A percentile compares a stretch with the other conserved stretches of the same genome.
phyloP scores from a whole-genome alignment of 139 green algal genomes.

The Dunaliella primolecta region DNA sequence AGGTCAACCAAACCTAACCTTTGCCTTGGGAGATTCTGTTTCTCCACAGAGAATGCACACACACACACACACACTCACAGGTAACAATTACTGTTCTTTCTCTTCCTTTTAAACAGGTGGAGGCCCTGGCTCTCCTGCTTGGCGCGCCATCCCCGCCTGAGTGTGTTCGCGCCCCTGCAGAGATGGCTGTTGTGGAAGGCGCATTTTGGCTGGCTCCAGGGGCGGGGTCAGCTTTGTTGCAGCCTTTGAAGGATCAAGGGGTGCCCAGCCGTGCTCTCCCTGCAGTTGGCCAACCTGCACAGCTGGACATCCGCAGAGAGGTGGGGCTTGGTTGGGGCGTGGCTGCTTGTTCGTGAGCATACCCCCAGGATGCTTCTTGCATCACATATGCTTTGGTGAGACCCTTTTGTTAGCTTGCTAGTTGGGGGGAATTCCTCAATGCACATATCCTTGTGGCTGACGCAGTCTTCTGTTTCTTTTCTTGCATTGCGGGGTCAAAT shows the following conservation, averaged over 20 bases:
- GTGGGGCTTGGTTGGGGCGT: not conserved
- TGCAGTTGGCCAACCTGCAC: not conserved
- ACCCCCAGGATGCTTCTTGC: not conserved
- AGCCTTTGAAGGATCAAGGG: not conserved
- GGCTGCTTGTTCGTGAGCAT: not conserved
- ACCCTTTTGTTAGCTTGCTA: not conserved
- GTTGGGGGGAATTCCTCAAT: not conserved
- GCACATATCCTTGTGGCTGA: not conserved
- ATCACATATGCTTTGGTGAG: not conserved
- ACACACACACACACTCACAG: too few species aligned
- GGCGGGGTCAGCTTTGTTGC: not conserved
- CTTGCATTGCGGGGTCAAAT: not conserved
- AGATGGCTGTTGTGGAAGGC: conserved; percentile 58
- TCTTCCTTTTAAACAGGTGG: conserved; percentile 38
- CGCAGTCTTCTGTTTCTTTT: not conserved
- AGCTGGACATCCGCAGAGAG: conserved; percentile 7
- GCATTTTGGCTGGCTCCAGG: conserved; percentile 38
- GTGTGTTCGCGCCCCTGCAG: conserved; percentile 62
- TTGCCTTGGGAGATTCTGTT: too few species aligned
- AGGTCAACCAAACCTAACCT: too few species aligned
- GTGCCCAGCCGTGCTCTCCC: not conserved
- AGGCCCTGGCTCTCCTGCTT: conserved; percentile 68
- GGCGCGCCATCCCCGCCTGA: conserved; percentile 56
- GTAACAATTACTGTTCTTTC: too few species aligned
- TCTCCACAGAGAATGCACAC: too few species aligned